Conservation (phyloP, 129 eudicot species). For the Kitagawia praeruptora region DNA sequence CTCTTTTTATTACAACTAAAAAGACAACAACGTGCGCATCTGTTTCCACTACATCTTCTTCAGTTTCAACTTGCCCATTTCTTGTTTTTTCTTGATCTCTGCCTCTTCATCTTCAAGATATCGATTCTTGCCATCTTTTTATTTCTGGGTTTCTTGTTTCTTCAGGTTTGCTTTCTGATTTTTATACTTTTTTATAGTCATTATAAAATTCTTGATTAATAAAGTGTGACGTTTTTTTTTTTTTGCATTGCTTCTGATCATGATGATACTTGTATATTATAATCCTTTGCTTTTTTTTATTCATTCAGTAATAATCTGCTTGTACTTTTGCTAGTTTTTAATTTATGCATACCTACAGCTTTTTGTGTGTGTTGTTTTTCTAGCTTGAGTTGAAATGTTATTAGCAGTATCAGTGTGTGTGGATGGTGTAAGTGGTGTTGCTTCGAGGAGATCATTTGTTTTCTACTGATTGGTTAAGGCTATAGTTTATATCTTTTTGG, state of each 20-base stretch:
- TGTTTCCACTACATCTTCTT: neutral
- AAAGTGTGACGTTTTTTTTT: neutral
- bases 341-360: too few relatives aligned
- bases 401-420: neutral
- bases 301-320: neutral
- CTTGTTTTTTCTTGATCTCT: neutral
- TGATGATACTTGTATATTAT: neutral
- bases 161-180: neutral
- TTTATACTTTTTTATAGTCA: neutral
- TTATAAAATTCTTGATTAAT: neutral
- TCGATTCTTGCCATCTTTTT: neutral
- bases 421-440: neutral
- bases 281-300: neutral
- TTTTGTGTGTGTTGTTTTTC: neutral
- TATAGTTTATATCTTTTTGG: neutral
- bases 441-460: neutral
- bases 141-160: conserved; percentile 6
- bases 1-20: neutral
- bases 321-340: neutral
- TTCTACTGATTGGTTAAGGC: neutral
- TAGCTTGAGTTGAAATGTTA: neutral
- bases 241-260: neutral
- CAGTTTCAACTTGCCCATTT: neutral
- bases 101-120: neutral
- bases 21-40: conserved; percentile 5